A percentile compares a stretch with the other conserved stretches of the same genome.
phyloP scores from a whole-genome alignment of 2,329 filamentous ascomycete genomes.

The Penicillium sp. region DNA sequence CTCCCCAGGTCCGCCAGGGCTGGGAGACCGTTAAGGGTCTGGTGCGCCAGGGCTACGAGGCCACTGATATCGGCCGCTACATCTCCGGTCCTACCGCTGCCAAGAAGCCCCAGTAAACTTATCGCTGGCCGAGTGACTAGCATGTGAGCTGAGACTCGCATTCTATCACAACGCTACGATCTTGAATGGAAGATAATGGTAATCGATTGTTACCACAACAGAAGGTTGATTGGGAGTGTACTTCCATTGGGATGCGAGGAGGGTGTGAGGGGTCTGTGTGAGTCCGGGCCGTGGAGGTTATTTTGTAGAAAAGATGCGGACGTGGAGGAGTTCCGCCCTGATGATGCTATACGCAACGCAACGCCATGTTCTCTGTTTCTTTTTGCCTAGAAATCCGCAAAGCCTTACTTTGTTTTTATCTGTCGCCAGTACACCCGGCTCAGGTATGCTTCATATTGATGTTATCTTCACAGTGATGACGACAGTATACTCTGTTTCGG shows the following conservation, averaged over 20 bases:
- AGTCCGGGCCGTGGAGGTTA: constrained; percentile 1
- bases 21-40: constrained; percentile 78
- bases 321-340: constrained; percentile 16
- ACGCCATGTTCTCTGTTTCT: constrained; percentile 19
- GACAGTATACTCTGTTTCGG: not conserved
- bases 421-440: not conserved
- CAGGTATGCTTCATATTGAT: not conserved
- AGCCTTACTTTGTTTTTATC: constrained; percentile 18
- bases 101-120: constrained; percentile 50
- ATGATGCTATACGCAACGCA: constrained; percentile 28
- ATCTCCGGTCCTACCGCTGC: constrained; percentile 48
- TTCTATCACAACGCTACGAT: not conserved
- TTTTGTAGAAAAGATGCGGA: constrained; percentile 26
- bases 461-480: not conserved
- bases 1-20: constrained; percentile 71
- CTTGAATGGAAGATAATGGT: not conserved
- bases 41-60: constrained; percentile 71
- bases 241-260: not conserved
- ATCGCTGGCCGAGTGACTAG: not conserved
- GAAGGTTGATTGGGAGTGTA: not conserved
- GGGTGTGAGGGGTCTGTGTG: constrained; percentile 1
- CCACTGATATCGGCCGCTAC: constrained; percentile 76
- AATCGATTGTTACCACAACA: not conserved
- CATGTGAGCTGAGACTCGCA: not conserved
- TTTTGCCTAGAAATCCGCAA: constrained; percentile 18